Percentiles rank a stretch among this genome's conserved stretches.
These are phyloP conservation scores for Boechera retrofracta DNA, from an alignment of 345 rosid genomes.

Conservation along the genomic window DNA sequence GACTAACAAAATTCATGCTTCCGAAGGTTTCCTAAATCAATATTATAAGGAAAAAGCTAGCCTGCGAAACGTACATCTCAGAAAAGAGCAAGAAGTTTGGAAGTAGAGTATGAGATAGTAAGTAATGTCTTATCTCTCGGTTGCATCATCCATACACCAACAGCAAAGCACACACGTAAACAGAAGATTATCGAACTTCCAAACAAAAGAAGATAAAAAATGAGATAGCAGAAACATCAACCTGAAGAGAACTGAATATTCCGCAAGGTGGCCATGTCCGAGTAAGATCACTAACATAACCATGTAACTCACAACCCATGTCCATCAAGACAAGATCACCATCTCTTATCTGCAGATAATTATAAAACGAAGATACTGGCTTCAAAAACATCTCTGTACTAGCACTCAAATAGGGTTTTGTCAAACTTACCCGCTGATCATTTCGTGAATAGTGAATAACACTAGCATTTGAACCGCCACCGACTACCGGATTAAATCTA, in stretches of 20 bases:
- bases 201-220: neutral
- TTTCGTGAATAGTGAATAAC: conserved; percentile 95
- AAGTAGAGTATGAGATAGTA: neutral
- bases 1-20: conserved; percentile 4
- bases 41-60: neutral
- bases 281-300: conserved; percentile 94
- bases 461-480: conserved; percentile 90
- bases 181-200: conserved; percentile 7
- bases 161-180: neutral
- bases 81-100: neutral
- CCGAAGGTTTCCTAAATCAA: neutral
- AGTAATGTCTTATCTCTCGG: neutral
- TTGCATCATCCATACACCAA: neutral
- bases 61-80: neutral
- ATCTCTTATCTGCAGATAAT: conserved; percentile 66
- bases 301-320: conserved; percentile 96
- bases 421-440: conserved; percentile 76
- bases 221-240: conserved; percentile 42
- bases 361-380: conserved; percentile 14
- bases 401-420: neutral
- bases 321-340: conserved; percentile 97
- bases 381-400: conserved; percentile 27
- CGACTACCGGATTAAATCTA: conserved; percentile 96
- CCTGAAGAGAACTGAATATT: conserved; percentile 76
- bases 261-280: conserved; percentile 96